Evolutionary conservation across 192 early-diverging fungal species (phyloP), one percentile per base, ranked within the genome.

Genomic region (Allomyces macrogynus): DNA sequence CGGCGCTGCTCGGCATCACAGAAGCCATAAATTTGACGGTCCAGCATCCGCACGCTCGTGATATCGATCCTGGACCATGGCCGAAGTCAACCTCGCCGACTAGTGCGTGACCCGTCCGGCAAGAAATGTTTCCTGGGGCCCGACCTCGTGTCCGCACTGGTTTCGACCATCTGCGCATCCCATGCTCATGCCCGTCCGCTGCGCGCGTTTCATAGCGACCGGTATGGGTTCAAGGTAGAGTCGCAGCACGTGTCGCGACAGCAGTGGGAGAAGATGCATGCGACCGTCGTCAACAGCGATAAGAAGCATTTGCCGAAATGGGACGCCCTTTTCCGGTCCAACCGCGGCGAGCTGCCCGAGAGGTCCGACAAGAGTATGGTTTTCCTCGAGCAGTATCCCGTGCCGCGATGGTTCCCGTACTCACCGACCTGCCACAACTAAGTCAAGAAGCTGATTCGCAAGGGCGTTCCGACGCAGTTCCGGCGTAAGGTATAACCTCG

Each of bases 391-490:
- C n/a, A 23, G 44, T n/a, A 63, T 61, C 57, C 16, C 26, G 26
- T 24, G 26, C 12, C 14, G 26, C 23, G 57, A 11, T 14, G 16
- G 25, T 24, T 60, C 43, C 23, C n/a, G 57, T 32, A 24, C 24
- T 66, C 66, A 24, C 64, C 54, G 61, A 22, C 22, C 57, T 69
- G 23, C 23, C 24, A 8, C 42, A 66, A 11, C 22, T 23, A 32
- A 65, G 64, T 87, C 40, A 90, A 90, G 65, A 72, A 85, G 62
- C 87, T 84, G 64, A 75, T 91, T 22, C 79, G 87, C 11, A 87
- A 87, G 72, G 89, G 89, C 9, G 86, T 91, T 63, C 89, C 89
- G 42, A 71, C 83, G 26, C 78, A 81, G 25, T 68, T 89, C 22
- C 74, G 89, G 60, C 78, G 80, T 61, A 67, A 71, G 68, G 79